Base-by-base conservation (phyloP, 176 grass and related monocot species). In the Themeda triandra region DNA sequence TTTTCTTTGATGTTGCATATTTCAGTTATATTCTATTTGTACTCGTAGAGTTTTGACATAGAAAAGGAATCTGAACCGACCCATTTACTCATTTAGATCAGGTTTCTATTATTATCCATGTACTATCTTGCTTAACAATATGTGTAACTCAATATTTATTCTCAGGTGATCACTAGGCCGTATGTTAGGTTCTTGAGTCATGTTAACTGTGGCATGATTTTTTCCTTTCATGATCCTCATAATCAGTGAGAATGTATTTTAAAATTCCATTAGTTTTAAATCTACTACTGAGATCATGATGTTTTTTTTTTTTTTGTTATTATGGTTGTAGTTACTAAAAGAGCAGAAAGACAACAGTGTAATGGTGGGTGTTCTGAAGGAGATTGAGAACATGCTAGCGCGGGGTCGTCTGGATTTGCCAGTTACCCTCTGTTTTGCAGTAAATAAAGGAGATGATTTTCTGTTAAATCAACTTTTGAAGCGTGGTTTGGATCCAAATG, bases 361-460 rank as follows among this genome's bases (percentile, higher is more conserved):
- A 65, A 96, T 96, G 91, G 63, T 82, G 44, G 85, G 73, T 3
- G 69, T 96, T 37, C 68, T 96, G 75, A 96, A 76, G 74, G 96
- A 99, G 86, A 94, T 92, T 30, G 93, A 99, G 83, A 96, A 73
- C 76, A 99, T 99, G 96, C 71, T 99, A 71, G 85, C 91, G 14
- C 88, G 86, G 31, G 96, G 96, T 56, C 85, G 37, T 80, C 63
- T 99, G 78, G 91, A 99, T 77, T 84, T 99, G 80, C 96, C 96
- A 28, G 82, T 99, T 74, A 96, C 93, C 69, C 86, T 99, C 48
- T 84, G 75, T 73, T 96, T 96, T 86, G 96, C 96, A 17, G 93
- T 94, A 63, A 84, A 79, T 18, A 94, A 91, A 82, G 93, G 84
- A 49, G 96, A 99, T 36, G 86, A 92, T 44, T 29, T 87, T 64